Evolutionary conservation across 1,284 basidiomycete genomes (phyloP).

Genomic region (Rhodotorula sp.): DNA sequence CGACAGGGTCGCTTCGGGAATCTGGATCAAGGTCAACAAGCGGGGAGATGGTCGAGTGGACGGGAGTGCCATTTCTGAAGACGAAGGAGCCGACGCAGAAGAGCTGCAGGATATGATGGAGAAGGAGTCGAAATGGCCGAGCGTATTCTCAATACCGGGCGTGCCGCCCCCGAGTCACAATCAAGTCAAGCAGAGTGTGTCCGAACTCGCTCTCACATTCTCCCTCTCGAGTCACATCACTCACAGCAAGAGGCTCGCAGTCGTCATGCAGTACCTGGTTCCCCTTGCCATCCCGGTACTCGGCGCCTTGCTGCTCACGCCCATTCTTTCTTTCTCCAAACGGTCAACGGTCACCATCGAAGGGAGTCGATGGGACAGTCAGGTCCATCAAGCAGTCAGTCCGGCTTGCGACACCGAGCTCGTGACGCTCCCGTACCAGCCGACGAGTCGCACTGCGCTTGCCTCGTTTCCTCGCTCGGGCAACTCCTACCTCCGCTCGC

Average conservation of each 20-base stretch:
- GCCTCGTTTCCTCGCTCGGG: slow-evolving; percentile 31
- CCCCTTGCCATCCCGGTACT: slow-evolving; percentile 23
- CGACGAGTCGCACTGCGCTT: slow-evolving; percentile 18
- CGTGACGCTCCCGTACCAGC: neutral
- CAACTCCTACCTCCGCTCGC: slow-evolving; percentile 33
- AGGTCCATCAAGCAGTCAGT: slow-evolving; percentile 17
- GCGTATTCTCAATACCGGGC: too few relatives aligned
- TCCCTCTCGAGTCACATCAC: too few relatives aligned
- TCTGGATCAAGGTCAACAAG: slow-evolving; percentile 41
- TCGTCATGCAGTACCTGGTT: slow-evolving; percentile 23
- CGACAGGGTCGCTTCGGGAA: slow-evolving; percentile 32
- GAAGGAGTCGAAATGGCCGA: neutral
- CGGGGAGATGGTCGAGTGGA: too few relatives aligned
- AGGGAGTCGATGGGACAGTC: slow-evolving; percentile 22
- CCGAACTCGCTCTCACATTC: neutral
- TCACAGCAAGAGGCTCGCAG: too few relatives aligned
- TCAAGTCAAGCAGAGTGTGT: slow-evolving; percentile 5
- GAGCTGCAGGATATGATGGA: neutral
- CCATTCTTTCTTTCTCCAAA: slow-evolving; percentile 9
- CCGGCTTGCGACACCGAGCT: slow-evolving; percentile 24
- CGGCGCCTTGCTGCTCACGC: slow-evolving; percentile 12
- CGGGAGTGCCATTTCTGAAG: too few relatives aligned
- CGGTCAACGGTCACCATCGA: too few relatives aligned
- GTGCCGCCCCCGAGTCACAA: too few relatives aligned
- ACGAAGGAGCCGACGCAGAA: slow-evolving; percentile 3